Evolutionary conservation across 179 eudicot species (phyloP), one percentile per base, ranked within the genome.

Genomic region (Vitellaria paradoxa): DNA sequence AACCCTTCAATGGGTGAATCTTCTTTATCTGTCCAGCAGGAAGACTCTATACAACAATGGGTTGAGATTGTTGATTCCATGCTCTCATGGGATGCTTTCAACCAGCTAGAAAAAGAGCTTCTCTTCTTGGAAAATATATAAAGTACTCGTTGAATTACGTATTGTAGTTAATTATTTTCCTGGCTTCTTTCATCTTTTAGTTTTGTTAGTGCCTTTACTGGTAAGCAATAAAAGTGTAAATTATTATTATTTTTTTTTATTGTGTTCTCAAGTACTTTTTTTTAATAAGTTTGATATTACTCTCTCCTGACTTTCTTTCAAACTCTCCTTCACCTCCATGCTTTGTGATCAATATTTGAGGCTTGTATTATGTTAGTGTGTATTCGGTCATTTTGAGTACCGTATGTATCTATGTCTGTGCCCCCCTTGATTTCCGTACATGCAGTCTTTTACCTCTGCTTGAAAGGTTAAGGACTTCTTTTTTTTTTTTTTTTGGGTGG

Each of bases 1-100:
- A 77, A 78, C 68, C 72, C 67, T 64, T 85, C 87, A 53, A 63
- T 75, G 52, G 86, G 75, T n/a, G 85, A 83, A 46, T 77, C 82
- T 6, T 79, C 77, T 11, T 30, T 30, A 30, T 66, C 80, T 14
- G 55, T 69, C 21, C 37, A 30, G 37, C 83, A 81, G 71, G 82
- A 80, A 63, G 63, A 77, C 59, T 70, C 73, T 37, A 52, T 81
- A 26, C 83, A 50, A 50, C 12, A 12, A 12, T 8, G 9, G 55
- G 55, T 7, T 81, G 82, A 50, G 12, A 50, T 2, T 50, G 55
- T 50, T 50, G 4, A 50, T 50, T 50, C 55, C 55, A 50, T 50
- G 55, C 55, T 50, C 5, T 50, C 55, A 50, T 80, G 55, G 55
- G 55, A 50, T 12, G 55, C 11, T 50, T 50, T 50, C 7, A 50